Evolutionary conservation across 176 grass and related monocot genomes (phyloP).

Genomic region (Eleusine indica): DNA sequence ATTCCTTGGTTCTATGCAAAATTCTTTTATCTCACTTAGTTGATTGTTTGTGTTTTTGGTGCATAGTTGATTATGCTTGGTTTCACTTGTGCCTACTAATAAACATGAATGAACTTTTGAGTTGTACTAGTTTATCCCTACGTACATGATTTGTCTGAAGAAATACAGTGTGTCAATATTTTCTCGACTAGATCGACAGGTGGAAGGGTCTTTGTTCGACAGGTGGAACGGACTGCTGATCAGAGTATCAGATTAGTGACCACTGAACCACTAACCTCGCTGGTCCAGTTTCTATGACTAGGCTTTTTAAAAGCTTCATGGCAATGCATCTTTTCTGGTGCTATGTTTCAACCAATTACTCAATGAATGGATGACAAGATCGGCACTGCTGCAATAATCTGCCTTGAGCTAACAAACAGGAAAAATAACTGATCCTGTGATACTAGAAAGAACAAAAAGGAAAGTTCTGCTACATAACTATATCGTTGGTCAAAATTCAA

Average conservation of each 20-base stretch:
- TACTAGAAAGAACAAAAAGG: neutral
- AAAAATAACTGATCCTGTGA: constrained; percentile 7
- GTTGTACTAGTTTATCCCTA: neutral
- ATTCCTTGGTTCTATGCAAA: constrained; percentile 12
- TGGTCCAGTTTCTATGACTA: neutral
- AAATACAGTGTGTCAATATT: neutral
- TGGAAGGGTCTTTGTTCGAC: neutral
- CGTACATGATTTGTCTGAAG: neutral
- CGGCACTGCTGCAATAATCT: neutral
- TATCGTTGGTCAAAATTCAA: neutral
- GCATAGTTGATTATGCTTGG: neutral
- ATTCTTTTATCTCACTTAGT: neutral
- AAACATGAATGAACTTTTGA: constrained; percentile 17
- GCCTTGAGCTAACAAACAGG: neutral
- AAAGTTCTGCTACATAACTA: neutral
- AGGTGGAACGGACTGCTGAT: neutral
- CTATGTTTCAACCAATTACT: constrained; percentile 14
- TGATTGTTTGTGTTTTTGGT: neutral
- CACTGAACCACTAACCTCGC: neutral
- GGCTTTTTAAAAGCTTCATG: neutral
- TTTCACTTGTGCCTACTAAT: neutral
- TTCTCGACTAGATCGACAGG: neutral
- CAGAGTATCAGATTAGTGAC: neutral
- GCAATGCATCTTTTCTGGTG: constrained; percentile 3
- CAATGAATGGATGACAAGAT: constrained; percentile 19